Evolutionary conservation across 2,329 filamentous ascomycete genomes (phyloP), one percentile per base, ranked within the genome.

Genomic region (Cladosporium sp.): DNA sequence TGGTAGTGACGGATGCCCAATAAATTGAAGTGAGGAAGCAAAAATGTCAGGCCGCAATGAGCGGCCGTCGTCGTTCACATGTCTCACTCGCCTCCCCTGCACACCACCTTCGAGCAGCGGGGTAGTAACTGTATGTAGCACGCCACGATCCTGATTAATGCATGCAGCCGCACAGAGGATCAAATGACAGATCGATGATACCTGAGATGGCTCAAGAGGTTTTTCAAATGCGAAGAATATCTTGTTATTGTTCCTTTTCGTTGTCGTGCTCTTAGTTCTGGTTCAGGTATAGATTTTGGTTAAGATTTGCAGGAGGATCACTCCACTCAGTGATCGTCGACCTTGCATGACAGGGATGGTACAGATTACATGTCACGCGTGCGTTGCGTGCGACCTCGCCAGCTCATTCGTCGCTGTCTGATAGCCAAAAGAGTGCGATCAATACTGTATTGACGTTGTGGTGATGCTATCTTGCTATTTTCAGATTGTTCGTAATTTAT

Each of bases 71-170:
- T 20, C 17, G 28, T 48, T 35, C 25, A 35, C 45, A 48, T 48
- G 45, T 19, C 45, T 28, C 42, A 28, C 17, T 10, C 10, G 19
- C 3, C 40, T 42, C 39, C n/a, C n/a, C 39, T 42, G 44, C 44
- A 48, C 45, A 48, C 45, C 45, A 48, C 45, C 45, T 48, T 48
- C 28, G 9, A 35, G 45, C 45, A 28, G 45, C 45, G 45, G 45
- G 45, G 45, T 48, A 48, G 42, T 45, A 20, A 4, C 4, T 28
- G 25, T 28, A 28, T 37, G 35, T 37, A 39, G 45, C 45, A 48
- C 45, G 45, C 45, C 45, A 48, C 45, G 28, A 5, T 17, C n/a
- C 45, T 48, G 28, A 32, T 15, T 1, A 7, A 48, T 48, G 24
- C 45, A 48, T 12, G 25, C n/a, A 32, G 45, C 45, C 45, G 28